Percentiles rank a stretch among this genome's conserved stretches.
Conservation (phyloP, 495 filamentous ascomycete genomes). For the Pseudomonodictys pantanalensis region DNA sequence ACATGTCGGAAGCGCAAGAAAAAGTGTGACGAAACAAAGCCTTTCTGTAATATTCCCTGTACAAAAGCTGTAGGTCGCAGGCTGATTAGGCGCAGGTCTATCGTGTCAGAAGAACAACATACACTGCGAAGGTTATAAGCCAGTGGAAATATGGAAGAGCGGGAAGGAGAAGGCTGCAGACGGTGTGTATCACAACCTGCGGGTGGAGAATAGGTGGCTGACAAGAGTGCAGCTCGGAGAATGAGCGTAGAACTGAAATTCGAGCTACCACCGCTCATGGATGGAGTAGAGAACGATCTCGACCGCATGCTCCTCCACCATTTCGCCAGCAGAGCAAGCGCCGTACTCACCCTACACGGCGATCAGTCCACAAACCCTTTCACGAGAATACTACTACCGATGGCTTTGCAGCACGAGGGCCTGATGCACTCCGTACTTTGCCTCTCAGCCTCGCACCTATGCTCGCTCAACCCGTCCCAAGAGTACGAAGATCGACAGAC, state of each 20-base stretch:
- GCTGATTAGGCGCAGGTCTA: conserved; percentile 52
- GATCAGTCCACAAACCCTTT: conserved; percentile 79
- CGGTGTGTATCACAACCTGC: conserved; percentile 47
- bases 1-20: conserved; percentile 91
- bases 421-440: conserved; percentile 93
- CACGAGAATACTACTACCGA: conserved; percentile 80
- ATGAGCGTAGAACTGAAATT: conserved; percentile 45
- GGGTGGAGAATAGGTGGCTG: background rate
- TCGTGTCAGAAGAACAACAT: conserved; percentile 95
- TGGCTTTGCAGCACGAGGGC: conserved; percentile 78
- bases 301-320: conserved; percentile 84
- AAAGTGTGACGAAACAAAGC: conserved; percentile 96
- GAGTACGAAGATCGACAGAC: conserved; percentile 47
- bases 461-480: conserved; percentile 45
- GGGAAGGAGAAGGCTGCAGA: conserved; percentile 73
- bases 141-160: conserved; percentile 81
- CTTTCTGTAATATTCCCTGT: conserved; percentile 60
- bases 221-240: conserved; percentile 27
- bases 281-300: conserved; percentile 80
- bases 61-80: conserved; percentile 15
- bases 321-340: conserved; percentile 76
- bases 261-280: conserved; percentile 72
- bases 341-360: conserved; percentile 77
- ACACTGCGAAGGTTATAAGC: conserved; percentile 89
- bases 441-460: conserved; percentile 77